Conservation (phyloP, 352 stramenopile genomes). For the Blastocystis sp. region DNA sequence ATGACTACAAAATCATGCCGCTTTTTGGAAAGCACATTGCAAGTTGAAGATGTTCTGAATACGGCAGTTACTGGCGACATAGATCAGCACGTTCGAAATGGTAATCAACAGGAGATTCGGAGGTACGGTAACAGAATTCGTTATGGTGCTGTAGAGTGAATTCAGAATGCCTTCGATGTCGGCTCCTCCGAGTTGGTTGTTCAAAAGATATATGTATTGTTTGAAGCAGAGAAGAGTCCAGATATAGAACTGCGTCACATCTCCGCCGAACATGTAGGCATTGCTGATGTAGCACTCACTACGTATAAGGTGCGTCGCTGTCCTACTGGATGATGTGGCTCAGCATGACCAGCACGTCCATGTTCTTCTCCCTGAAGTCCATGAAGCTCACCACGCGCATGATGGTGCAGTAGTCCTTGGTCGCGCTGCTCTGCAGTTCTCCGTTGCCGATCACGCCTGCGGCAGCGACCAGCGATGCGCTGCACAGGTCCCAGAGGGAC, state of each 20-base stretch:
- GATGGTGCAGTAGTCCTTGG: not conserved
- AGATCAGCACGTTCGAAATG: slow-evolving; percentile 47
- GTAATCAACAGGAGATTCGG: slow-evolving; percentile 34
- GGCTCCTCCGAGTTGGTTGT: not conserved
- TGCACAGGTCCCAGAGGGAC: not conserved
- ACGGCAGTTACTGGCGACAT: not conserved
- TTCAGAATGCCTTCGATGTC: slow-evolving; percentile 48
- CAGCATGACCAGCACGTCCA: not conserved
- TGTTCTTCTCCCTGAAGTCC: slow-evolving; percentile 6
- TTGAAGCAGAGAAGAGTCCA: slow-evolving; percentile 33
- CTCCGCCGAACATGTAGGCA: not conserved
- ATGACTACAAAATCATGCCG: not conserved
- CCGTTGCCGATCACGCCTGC: not conserved
- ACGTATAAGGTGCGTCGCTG: not conserved
- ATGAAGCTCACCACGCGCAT: slow-evolving; percentile 15
- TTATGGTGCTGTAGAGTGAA: slow-evolving; percentile 23
- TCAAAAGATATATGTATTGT: not conserved
- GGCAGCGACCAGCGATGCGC: not conserved
- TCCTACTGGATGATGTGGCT: not conserved
- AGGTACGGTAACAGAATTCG: not conserved
- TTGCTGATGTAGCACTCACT: slow-evolving; percentile 51
- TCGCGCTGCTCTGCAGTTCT: not conserved
- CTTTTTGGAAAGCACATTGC: not conserved
- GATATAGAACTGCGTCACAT: slow-evolving; percentile 45
- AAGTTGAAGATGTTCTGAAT: not conserved